Evolutionary conservation across 2,329 filamentous ascomycete species (phyloP).

Genomic region (Cercospora sesami): DNA sequence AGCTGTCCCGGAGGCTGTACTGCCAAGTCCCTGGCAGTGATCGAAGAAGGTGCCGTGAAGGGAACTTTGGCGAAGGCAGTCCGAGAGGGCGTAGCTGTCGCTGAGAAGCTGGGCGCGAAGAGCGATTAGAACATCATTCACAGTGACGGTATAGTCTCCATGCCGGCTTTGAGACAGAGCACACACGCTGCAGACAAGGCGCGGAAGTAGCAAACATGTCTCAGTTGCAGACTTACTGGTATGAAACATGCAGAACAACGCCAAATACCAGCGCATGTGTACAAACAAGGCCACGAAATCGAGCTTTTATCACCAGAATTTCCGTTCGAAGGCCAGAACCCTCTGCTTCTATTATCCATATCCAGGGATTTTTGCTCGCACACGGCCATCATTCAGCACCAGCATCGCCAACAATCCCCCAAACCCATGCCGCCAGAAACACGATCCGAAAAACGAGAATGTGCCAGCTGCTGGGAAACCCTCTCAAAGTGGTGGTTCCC

Average conservation of each 20-base stretch:
- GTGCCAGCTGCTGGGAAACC: neutral
- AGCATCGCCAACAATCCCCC: no score
- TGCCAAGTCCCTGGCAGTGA: slow-evolving; percentile 68
- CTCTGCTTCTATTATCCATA: neutral
- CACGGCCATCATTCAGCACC: no score
- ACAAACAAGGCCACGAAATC: neutral
- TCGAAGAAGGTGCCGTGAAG: slow-evolving; percentile 72
- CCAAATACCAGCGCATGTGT: neutral
- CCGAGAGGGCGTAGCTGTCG: slow-evolving; percentile 53
- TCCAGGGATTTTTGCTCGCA: neutral
- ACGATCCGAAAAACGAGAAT: neutral
- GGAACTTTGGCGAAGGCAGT: slow-evolving; percentile 68
- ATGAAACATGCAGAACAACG: neutral
- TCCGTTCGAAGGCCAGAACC: neutral
- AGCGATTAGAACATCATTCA: neutral
- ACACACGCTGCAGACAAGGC: neutral
- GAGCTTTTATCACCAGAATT: neutral
- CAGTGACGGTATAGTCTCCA: neutral
- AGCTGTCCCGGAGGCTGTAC: slow-evolving; percentile 76
- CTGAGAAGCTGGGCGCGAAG: neutral
- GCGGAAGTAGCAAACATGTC: neutral
- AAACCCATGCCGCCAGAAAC: neutral
- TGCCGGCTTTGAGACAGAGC: neutral
- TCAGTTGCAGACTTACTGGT: neutral
- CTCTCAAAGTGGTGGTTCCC: neutral